Percentiles rank a stretch among this genome's conserved stretches.
Evolutionary conservation across 2,329 filamentous ascomycete genomes (phyloP).

Genomic region (Ascomycota sp.): DNA sequence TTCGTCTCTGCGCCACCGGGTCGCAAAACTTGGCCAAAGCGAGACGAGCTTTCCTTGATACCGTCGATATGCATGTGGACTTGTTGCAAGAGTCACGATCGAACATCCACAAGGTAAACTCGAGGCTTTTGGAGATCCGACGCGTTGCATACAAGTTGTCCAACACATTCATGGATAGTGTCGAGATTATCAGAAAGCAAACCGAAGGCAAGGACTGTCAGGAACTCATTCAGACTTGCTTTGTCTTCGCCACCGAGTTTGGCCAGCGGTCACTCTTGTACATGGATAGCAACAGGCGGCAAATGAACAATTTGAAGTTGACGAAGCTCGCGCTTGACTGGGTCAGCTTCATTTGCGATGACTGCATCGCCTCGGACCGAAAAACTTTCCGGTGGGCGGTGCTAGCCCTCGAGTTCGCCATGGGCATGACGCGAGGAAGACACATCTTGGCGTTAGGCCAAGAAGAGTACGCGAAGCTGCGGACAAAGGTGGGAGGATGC

Average conservation of each 20-base stretch:
- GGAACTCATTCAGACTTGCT: conserved; percentile 92
- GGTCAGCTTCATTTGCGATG: conserved; percentile 95
- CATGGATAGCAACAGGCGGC: conserved; percentile 85
- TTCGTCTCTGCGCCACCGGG: conserved; percentile 75
- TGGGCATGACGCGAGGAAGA: conserved; percentile 87
- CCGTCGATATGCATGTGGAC: conserved; percentile 69
- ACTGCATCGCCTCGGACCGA: conserved; percentile 81
- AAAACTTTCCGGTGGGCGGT: conserved; percentile 98
- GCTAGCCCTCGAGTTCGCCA: conserved; percentile 82
- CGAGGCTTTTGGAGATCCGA: conserved; percentile 80
- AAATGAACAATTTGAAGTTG: conserved; percentile 93
- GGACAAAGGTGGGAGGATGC: conserved; percentile 81
- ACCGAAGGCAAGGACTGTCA: conserved; percentile 71
- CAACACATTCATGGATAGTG: conserved; percentile 97
- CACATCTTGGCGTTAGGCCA: conserved; percentile 85
- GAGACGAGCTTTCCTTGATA: conserved; percentile 55
- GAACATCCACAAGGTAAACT: conserved; percentile 80
- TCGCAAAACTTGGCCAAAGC: conserved; percentile 63
- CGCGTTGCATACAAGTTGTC: conserved; percentile 91
- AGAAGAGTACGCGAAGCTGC: conserved; percentile 63
- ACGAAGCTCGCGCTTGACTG: conserved; percentile 87
- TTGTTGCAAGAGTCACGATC: conserved; percentile 82
- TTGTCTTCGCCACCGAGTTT: conserved; percentile 97
- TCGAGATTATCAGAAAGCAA: conserved; percentile 78
- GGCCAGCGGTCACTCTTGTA: conserved; percentile 85